Conservation (phyloP, 768 basidiomycete species). For the Ephemerocybe angulata region DNA sequence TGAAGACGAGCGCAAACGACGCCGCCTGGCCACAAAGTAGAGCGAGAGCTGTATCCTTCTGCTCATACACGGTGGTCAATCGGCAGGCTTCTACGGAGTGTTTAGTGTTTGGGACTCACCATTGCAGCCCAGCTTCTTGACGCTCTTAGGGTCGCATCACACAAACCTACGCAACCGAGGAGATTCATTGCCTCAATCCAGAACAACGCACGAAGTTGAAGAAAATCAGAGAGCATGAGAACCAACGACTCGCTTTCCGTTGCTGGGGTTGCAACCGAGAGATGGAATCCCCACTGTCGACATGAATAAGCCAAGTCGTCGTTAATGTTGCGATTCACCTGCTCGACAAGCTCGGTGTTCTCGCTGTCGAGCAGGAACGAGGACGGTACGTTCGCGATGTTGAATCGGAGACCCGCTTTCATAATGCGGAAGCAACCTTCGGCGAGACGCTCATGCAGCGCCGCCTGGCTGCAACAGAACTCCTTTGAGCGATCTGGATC, state of each 20-base stretch:
- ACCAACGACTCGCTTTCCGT: background rate
- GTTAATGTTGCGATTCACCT: conserved; percentile 9
- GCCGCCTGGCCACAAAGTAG: no score
- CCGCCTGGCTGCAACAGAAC: conserved; percentile 9
- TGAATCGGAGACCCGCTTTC: conserved; percentile 11
- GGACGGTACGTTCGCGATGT: conserved; percentile 14
- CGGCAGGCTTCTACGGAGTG: no score
- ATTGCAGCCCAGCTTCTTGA: no score
- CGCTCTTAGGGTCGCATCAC: conserved; percentile 15
- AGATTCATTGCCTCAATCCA: conserved; percentile 29
- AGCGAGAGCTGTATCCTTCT: no score
- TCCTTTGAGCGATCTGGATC: conserved; percentile 1
- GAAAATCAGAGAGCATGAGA: background rate
- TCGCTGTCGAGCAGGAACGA: conserved; percentile 12
- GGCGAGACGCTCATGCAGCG: conserved; percentile 6
- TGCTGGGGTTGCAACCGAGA: background rate
- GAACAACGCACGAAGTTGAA: conserved; percentile 17
- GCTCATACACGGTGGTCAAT: no score
- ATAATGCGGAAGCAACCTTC: conserved; percentile 11
- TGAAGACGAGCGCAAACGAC: conserved; percentile 3
- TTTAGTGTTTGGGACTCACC: no score
- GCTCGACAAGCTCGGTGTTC: background rate
- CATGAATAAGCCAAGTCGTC: conserved; percentile 13
- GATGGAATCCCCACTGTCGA: conserved; percentile 12
- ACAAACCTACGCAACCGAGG: conserved; percentile 11